Base-by-base conservation (phyloP, 176 grass and related monocot genomes). In the Triticum turgidum region DNA sequence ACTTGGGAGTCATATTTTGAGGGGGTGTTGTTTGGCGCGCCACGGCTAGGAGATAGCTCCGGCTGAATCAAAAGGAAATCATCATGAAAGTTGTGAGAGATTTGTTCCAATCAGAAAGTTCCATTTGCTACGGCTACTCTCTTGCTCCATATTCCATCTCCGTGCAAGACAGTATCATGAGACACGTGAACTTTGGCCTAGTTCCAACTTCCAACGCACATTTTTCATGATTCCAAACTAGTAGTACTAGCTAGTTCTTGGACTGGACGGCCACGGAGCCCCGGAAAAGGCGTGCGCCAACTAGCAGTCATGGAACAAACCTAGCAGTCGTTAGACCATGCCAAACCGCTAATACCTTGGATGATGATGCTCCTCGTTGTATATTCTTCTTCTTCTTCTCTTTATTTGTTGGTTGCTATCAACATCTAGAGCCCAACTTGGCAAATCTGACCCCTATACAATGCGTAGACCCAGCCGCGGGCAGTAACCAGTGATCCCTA, bases 311-410 rank as follows among this genome's bases (percentile, higher is more conserved):
- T 37, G 20, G 3, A 69, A 30, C 32, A 69, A 80, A 61, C 14
- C 73, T 52, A 70, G 81, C 81, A 80, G 77, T 52, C 73, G 73
- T 85, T 84, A 66, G 77, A 84, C 49, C 47, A 62, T 81, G 81
- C 62, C 54, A 70, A 80, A 63, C 41, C 8, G 81, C 76, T 54
- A 29, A 68, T 18, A 34, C 72, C 29, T 47, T 38, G 7, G 6
- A 58, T 15, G 29, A 45, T 34, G 39, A 15, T 52, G 39, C 20
- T 51, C 13, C 13, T 51, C 4, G 39, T 33, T 45, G 82, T 30
- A 65, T 65, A 52, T 65, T 84, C 71, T 76, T 9, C 27, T 41
- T 9, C 56, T 33, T 42, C 32, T 47, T 12, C 9, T 41, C 39
- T 42, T 56, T 4, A 7, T 56, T 56, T 56, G 17, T 58, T 58